These are phyloP conservation scores for Pseudomicrostroma phylloplanum DNA, from an alignment of 1,284 basidiomycete species.

Conservation along the genomic window DNA sequence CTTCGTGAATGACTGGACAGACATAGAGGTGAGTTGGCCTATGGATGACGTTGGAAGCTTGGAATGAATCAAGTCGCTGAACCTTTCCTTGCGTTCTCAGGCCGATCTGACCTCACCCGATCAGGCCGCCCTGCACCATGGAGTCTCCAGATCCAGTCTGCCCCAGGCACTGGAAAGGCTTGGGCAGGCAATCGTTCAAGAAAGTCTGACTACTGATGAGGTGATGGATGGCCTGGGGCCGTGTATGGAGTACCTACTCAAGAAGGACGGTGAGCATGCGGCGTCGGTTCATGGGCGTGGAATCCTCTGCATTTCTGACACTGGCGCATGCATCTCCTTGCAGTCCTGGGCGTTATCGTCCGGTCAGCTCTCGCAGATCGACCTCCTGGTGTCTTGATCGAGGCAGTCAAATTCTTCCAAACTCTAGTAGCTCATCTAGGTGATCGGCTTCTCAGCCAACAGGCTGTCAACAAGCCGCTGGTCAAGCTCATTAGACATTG, in stretches of 20 bases:
- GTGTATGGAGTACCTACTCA: slow-evolving; percentile 82
- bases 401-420: slow-evolving; percentile 43
- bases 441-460: slow-evolving; percentile 42
- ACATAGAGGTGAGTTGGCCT: neutral
- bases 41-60: neutral
- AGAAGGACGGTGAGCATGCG: slow-evolving; percentile 69
- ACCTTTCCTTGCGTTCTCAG: neutral
- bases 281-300: slow-evolving; percentile 74
- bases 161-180: slow-evolving; percentile 71
- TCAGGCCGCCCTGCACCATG: slow-evolving; percentile 60
- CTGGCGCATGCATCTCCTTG: neutral
- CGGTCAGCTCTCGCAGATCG: slow-evolving; percentile 38
- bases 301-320: slow-evolving; percentile 52
- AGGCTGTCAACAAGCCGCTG: slow-evolving; percentile 66
- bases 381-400: slow-evolving; percentile 39
- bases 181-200: slow-evolving; percentile 78
- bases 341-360: slow-evolving; percentile 37
- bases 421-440: slow-evolving; percentile 47
- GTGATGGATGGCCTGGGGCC: slow-evolving; percentile 59
- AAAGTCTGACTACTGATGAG: slow-evolving; percentile 72
- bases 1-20: neutral
- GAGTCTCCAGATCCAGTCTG: slow-evolving; percentile 74
- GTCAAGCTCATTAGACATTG: slow-evolving; percentile 77
- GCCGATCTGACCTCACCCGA: slow-evolving; percentile 9
- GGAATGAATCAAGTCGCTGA: neutral